phyloP scores from a whole-genome alignment of 441 rosid species.

The Erodium moschatum region DNA sequence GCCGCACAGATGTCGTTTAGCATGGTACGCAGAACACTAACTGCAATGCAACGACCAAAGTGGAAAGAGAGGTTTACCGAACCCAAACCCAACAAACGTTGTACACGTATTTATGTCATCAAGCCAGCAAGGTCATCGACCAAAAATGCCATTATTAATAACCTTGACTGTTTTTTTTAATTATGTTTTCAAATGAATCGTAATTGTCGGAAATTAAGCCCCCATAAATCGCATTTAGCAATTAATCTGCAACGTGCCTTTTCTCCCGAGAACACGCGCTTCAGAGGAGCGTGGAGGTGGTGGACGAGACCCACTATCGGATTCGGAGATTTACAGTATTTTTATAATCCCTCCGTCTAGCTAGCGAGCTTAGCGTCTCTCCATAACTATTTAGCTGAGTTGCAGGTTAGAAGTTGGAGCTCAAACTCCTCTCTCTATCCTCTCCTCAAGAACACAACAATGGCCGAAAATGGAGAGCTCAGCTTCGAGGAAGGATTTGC shows the following conservation, averaged over 20 bases:
- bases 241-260: background rate
- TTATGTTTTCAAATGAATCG: too few species aligned
- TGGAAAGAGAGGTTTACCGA: background rate
- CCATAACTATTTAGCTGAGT: constrained; percentile 45
- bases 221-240: background rate
- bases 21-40: background rate
- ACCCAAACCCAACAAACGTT: background rate
- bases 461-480: constrained; percentile 34
- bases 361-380: constrained; percentile 1
- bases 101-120: background rate
- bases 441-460: background rate
- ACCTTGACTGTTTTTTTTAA: too few species aligned
- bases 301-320: too few species aligned
- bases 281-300: too few species aligned
- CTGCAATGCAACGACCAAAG: too few species aligned
- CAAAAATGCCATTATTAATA: too few species aligned
- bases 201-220: too few species aligned
- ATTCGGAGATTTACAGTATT: too few species aligned
- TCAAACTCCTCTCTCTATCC: constrained; percentile 18
- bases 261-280: too few species aligned
- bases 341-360: too few species aligned
- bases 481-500: constrained; percentile 44
- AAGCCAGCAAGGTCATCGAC: background rate
- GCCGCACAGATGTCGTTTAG: background rate
- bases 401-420: constrained; percentile 75